These are phyloP conservation scores for Ceriops decandra DNA, from an alignment of 345 rosid genomes.

Conservation along the genomic window DNA sequence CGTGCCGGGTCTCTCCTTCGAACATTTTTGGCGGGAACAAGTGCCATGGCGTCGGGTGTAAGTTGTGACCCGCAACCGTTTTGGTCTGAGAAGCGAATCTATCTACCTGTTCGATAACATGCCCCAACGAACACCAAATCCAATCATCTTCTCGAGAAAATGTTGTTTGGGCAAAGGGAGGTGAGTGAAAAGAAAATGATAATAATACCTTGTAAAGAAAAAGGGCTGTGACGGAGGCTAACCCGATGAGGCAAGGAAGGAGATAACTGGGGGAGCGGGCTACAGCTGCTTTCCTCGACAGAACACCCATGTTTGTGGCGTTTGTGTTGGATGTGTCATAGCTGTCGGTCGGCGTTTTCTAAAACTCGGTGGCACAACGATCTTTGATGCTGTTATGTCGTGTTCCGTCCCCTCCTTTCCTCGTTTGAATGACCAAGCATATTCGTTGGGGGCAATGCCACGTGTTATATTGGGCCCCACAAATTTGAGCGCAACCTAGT, in stretches of 20 bases:
- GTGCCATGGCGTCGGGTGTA: constrained; percentile 96
- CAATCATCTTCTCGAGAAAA: too few species aligned
- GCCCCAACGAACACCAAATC: constrained; percentile 9
- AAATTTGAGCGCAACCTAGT: too few species aligned
- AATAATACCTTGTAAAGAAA: constrained; percentile 65
- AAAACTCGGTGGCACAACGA: not conserved
- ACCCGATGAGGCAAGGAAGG: constrained; percentile 42
- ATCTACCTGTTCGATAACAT: constrained; percentile 53
- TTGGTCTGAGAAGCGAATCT: constrained; percentile 56
- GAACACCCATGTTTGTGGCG: constrained; percentile 30
- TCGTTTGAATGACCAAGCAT: not conserved
- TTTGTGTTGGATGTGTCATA: not conserved
- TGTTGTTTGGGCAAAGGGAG: not conserved
- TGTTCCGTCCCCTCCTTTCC: not conserved
- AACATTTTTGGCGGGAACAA: constrained; percentile 58
- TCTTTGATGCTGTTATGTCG: not conserved
- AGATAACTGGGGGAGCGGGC: constrained; percentile 50
- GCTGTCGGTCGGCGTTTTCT: not conserved
- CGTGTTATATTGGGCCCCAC: too few species aligned
- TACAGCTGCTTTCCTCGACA: constrained; percentile 23
- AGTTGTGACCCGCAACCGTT: constrained; percentile 82
- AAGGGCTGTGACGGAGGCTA: constrained; percentile 53
- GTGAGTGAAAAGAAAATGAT: not conserved
- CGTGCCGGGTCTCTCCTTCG: constrained; percentile 39
- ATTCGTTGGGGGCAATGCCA: too few species aligned